phyloP scores from a whole-genome alignment of 2,329 filamentous ascomycete species.

The Colletotrichum falcatum region DNA sequence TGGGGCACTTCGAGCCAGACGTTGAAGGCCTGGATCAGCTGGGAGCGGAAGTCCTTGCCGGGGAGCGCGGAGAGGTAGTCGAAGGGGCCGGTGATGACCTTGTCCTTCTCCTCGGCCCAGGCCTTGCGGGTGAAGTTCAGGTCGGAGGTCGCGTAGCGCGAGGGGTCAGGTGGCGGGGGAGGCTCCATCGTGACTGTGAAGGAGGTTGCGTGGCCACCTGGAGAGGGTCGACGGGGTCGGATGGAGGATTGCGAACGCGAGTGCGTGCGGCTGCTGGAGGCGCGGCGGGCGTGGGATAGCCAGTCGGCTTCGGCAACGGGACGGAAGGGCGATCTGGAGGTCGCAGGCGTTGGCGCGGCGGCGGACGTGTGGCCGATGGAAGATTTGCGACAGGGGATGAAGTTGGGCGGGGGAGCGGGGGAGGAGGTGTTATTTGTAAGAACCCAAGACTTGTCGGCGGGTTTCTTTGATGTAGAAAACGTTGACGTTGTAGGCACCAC shows the following conservation, averaged over 20 bases:
- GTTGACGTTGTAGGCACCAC: slow-evolving; percentile 25
- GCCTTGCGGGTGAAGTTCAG: slow-evolving; percentile 64
- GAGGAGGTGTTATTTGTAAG: slow-evolving; percentile 41
- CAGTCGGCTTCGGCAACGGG: slow-evolving; percentile 72
- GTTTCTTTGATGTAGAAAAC: slow-evolving; percentile 26
- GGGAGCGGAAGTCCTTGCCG: slow-evolving; percentile 86
- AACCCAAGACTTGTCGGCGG: slow-evolving; percentile 26
- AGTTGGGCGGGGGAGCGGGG: slow-evolving; percentile 62
- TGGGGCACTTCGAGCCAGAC: slow-evolving; percentile 80
- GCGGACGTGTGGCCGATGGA: slow-evolving; percentile 58
- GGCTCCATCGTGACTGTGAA: slow-evolving; percentile 54
- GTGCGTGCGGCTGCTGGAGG: slow-evolving; percentile 48
- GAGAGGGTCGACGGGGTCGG: slow-evolving; percentile 31
- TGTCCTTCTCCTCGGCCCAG: slow-evolving; percentile 82
- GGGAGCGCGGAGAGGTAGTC: slow-evolving; percentile 84
- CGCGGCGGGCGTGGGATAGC: slow-evolving; percentile 53
- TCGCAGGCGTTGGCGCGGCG: slow-evolving; percentile 45
- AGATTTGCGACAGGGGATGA: slow-evolving; percentile 80
- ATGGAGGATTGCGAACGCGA: slow-evolving; percentile 28
- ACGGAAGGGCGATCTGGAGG: slow-evolving; percentile 58
- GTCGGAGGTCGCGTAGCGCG: slow-evolving; percentile 66
- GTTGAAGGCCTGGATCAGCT: slow-evolving; percentile 86
- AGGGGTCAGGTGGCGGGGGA: slow-evolving; percentile 59
- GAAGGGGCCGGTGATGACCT: slow-evolving; percentile 81
- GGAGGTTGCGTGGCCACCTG: slow-evolving; percentile 45